A percentile compares a stretch with the other conserved stretches of the same genome.
Conservation (phyloP, 2,329 filamentous ascomycete species). For the Colletotrichum phormii region DNA sequence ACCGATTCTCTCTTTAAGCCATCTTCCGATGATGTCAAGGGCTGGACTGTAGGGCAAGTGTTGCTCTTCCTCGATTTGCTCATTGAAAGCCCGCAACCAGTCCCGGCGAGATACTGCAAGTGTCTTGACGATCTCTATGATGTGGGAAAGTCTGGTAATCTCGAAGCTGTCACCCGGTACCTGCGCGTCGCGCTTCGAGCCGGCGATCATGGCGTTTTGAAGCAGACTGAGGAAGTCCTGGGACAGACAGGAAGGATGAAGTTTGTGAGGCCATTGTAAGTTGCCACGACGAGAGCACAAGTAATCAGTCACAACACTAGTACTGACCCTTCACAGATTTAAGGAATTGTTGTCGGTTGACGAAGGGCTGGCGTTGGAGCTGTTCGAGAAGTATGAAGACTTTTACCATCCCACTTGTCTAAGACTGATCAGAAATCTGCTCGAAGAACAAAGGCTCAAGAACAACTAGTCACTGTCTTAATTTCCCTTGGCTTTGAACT, state of each 20-base stretch:
- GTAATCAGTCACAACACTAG: not conserved
- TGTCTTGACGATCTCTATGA: not conserved
- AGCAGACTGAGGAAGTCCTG: slow-evolving; percentile 7
- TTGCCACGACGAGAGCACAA: not conserved
- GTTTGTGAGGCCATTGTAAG: slow-evolving; percentile 23
- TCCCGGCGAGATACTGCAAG: not conserved
- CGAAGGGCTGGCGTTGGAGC: not conserved
- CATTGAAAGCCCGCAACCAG: not conserved
- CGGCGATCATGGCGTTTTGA: slow-evolving; percentile 3
- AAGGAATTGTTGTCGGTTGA: slow-evolving; percentile 8
- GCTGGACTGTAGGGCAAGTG: slow-evolving; percentile 6
- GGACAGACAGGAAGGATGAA: slow-evolving; percentile 25
- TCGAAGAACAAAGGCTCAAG: not conserved
- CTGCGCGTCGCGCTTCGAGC: slow-evolving; percentile 14
- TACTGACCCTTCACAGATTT: not conserved
- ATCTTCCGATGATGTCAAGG: slow-evolving; percentile 7
- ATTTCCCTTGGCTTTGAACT: too few relatives aligned
- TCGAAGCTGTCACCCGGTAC: slow-evolving; percentile 8
- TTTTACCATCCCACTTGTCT: slow-evolving; percentile 26
- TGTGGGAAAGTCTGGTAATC: not conserved
- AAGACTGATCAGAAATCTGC: not conserved
- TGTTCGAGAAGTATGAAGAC: not conserved
- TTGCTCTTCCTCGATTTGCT: slow-evolving; percentile 16
- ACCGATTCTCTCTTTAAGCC: not conserved
- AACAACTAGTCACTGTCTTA: not conserved